Conservation (phyloP, 129 eudicot genomes). For the Solidago caesia region DNA sequence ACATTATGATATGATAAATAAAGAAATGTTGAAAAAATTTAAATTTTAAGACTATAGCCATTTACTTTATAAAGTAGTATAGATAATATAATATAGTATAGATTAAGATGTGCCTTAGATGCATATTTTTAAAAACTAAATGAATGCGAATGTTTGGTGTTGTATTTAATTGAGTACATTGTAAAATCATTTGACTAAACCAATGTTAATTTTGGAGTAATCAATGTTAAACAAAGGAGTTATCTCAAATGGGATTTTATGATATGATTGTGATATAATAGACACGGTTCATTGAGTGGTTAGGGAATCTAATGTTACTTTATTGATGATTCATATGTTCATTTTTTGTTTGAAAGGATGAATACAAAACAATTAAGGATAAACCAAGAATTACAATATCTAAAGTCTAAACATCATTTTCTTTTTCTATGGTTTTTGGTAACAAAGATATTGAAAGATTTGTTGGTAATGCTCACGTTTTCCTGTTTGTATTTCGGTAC, state of each 20-base stretch:
- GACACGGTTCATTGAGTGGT: constrained; percentile 20
- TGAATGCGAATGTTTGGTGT: not conserved
- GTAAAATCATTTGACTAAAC: constrained; percentile 2
- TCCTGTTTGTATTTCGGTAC: not conserved
- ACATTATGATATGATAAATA: too few relatives aligned
- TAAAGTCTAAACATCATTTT: not conserved
- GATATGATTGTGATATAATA: constrained; percentile 13
- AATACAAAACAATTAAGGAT: constrained; percentile 16
- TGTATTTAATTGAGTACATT: not conserved
- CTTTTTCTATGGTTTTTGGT: not conserved
- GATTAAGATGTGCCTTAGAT: too few relatives aligned
- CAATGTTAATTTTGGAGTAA: constrained; percentile 29
- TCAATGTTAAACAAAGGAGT: constrained; percentile 22
- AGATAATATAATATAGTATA: too few relatives aligned
- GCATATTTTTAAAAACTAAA: not conserved
- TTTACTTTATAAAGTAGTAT: too few relatives aligned
- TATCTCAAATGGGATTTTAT: not conserved
- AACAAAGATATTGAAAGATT: not conserved
- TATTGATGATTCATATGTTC: constrained; percentile 21
- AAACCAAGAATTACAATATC: constrained; percentile 18
- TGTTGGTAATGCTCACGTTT: not conserved
- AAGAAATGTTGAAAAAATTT: too few relatives aligned
- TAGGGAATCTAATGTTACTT: constrained; percentile 20
- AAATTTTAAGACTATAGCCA: too few relatives aligned
- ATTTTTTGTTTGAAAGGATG: constrained; percentile 20